These are phyloP conservation scores for Echium plantagineum DNA, from an alignment of 257 asterid genomes.

Conservation along the genomic window DNA sequence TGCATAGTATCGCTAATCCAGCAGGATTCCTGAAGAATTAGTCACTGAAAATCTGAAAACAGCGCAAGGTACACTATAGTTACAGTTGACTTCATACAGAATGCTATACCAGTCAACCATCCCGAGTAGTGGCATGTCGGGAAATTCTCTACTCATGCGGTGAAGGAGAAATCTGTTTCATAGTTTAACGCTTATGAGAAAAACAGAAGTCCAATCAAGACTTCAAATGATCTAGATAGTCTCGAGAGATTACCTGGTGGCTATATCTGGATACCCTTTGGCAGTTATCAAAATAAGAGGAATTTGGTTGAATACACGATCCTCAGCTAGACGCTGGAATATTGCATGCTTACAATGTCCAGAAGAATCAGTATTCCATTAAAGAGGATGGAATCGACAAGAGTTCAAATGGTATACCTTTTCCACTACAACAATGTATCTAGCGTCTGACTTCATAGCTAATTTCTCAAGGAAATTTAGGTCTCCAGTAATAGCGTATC, in stretches of 20 bases:
- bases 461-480: constrained; percentile 44
- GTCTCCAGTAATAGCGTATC: constrained; percentile 87
- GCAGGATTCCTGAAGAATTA: constrained; percentile 72
- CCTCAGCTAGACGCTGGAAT: constrained; percentile 93
- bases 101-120: constrained; percentile 72
- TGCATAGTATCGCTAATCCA: constrained; percentile 91
- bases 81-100: constrained; percentile 6
- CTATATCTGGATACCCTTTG: constrained; percentile 93
- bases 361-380: constrained; percentile 4
- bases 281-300: constrained; percentile 90
- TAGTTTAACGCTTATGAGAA: neutral
- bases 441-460: constrained; percentile 70
- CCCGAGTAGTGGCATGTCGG: constrained; percentile 66
- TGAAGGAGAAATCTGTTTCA: constrained; percentile 61
- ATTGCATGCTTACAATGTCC: constrained; percentile 65
- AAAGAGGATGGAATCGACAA: neutral
- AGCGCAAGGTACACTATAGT: no score
- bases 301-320: constrained; percentile 61
- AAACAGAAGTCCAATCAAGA: neutral
- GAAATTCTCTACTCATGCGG: constrained; percentile 58
- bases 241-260: constrained; percentile 48
- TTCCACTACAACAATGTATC: constrained; percentile 78
- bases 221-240: neutral
- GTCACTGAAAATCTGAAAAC: neutral
- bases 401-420: constrained; percentile 34